phyloP scores from a whole-genome alignment of 192 early-diverging fungal genomes.

The Coemansia sp. region DNA sequence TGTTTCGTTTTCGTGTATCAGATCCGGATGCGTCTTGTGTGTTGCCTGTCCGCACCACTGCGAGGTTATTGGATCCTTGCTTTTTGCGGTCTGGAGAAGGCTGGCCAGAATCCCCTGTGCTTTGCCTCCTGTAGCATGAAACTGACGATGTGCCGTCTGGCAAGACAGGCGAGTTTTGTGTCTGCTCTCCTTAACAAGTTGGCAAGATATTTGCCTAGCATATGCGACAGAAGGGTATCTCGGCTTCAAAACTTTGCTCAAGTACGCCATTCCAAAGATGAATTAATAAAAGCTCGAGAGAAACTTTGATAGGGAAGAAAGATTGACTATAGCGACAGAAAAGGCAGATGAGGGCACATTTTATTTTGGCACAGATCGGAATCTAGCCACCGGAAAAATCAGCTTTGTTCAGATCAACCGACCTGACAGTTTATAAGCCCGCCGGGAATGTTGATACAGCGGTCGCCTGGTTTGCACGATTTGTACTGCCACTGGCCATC shows the following conservation, averaged over 20 bases:
- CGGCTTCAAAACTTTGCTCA: background rate
- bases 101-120: slow-evolving; percentile 23
- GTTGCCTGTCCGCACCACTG: slow-evolving; percentile 76
- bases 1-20: slow-evolving; percentile 71
- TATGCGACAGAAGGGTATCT: background rate
- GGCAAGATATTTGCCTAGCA: background rate
- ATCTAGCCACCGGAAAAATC: too few species aligned
- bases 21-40: slow-evolving; percentile 77
- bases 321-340: background rate
- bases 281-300: background rate
- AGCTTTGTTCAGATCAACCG: background rate
- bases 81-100: slow-evolving; percentile 44
- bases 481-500: slow-evolving; percentile 36
- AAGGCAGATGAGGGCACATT: background rate
- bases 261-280: background rate
- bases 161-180: background rate
- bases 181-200: background rate
- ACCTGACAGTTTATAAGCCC: slow-evolving; percentile 43
- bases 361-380: too few species aligned
- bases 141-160: background rate
- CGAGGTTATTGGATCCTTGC: slow-evolving; percentile 41
- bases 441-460: slow-evolving; percentile 48
- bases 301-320: background rate
- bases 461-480: slow-evolving; percentile 33
- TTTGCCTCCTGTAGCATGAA: slow-evolving; percentile 6